Percentiles rank a stretch among this genome's conserved stretches.
Conservation (phyloP, 345 rosid species). For the Odontarrhena argentea region DNA sequence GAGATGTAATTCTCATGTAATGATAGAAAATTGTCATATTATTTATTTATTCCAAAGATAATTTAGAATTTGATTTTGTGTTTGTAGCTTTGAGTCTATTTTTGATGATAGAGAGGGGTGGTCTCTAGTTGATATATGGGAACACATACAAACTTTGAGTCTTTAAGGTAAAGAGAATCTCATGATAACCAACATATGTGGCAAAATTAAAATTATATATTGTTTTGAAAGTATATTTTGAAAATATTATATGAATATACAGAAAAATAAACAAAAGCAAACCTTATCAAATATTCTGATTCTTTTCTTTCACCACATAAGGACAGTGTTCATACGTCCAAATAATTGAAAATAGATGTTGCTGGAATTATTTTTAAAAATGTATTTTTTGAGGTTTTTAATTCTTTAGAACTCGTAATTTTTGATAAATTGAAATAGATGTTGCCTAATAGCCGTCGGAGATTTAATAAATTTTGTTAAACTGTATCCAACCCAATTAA, state of each 20-base stretch:
- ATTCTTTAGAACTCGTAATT: constrained; percentile 7
- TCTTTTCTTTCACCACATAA: constrained; percentile 31
- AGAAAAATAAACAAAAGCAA: constrained; percentile 13
- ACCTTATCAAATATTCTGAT: constrained; percentile 38
- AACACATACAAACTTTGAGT: constrained; percentile 22
- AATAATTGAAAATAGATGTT: neutral
- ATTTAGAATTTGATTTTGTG: neutral
- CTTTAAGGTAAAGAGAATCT: constrained; percentile 28
- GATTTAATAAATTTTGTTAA: too few species aligned
- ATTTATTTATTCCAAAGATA: neutral
- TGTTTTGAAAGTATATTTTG: neutral
- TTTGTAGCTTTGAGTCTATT: constrained; percentile 5
- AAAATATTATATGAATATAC: constrained; percentile 1
- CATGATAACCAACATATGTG: constrained; percentile 28
- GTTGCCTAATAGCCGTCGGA: too few species aligned
- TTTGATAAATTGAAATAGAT: neutral
- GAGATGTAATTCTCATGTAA: neutral
- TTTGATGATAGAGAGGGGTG: constrained; percentile 12
- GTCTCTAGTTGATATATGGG: constrained; percentile 18
- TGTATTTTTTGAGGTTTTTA: neutral
- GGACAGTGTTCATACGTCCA: constrained; percentile 37
- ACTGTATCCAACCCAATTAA: too few species aligned
- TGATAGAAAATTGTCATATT: too few species aligned
- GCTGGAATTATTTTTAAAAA: constrained; percentile 1
- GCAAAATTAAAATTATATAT: constrained; percentile 15